phyloP scores from a whole-genome alignment of 345 rosid genomes.

The Eucalyptus coolabah region DNA sequence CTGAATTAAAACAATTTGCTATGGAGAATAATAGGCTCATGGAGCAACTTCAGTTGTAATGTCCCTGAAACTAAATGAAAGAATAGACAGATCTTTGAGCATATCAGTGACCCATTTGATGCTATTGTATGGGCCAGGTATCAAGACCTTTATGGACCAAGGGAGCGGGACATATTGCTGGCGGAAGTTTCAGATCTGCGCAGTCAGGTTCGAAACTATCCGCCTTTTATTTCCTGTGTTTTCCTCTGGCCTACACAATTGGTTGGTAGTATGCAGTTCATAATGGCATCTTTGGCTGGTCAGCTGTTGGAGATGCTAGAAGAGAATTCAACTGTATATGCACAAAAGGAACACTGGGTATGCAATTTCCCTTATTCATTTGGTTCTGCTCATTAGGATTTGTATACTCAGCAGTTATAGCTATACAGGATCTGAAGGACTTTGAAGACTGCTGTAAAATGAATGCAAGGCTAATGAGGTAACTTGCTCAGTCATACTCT shows the following conservation, averaged over 20 bases:
- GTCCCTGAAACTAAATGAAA: conserved; percentile 1
- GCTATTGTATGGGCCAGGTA: conserved; percentile 31
- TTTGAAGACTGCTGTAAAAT: conserved; percentile 52
- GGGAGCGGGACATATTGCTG: conserved; percentile 56
- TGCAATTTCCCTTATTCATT: not conserved
- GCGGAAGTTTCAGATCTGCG: conserved; percentile 63
- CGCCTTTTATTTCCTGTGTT: not conserved
- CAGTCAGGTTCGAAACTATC: conserved; percentile 44
- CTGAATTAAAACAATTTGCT: conserved; percentile 46
- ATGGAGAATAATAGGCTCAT: conserved; percentile 54
- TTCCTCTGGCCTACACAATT: not conserved
- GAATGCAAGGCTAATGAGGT: conserved; percentile 66
- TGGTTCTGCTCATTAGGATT: not conserved
- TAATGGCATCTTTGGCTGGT: not conserved
- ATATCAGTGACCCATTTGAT: not conserved
- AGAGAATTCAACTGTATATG: conserved; percentile 3
- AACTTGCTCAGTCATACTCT: not conserved
- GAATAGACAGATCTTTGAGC: not conserved
- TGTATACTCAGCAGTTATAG: not conserved
- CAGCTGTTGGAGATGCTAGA: conserved; percentile 46
- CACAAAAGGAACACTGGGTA: not conserved
- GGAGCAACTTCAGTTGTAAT: conserved; percentile 64
- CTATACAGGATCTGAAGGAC: conserved; percentile 53
- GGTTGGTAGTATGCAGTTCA: not conserved
- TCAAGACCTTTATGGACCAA: conserved; percentile 50